Evolutionary conservation across 2,329 filamentous ascomycete species (phyloP).

Genomic region (Arthrocladium fulminans): DNA sequence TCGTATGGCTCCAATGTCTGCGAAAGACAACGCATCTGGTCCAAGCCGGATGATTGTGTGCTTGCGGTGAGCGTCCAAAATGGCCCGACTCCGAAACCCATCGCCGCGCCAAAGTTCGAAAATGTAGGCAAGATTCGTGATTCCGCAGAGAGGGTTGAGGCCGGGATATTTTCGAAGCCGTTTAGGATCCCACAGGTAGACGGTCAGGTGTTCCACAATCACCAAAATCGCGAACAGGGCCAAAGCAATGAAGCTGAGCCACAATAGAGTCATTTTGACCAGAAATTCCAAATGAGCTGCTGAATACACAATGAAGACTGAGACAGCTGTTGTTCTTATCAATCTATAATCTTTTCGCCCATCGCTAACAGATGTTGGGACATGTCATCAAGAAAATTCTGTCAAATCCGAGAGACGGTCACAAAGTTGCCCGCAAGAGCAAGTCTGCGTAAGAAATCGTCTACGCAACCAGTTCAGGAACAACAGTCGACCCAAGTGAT

Average conservation of each 20-base stretch:
- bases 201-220: neutral
- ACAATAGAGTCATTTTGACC: neutral
- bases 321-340: too few relatives aligned
- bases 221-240: neutral
- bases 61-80: conserved; percentile 22
- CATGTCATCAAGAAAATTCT: too few relatives aligned
- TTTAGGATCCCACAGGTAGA: conserved; percentile 25
- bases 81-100: conserved; percentile 21
- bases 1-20: conserved; percentile 1
- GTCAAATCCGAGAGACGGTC: too few relatives aligned
- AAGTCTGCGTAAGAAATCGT: too few relatives aligned
- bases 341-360: too few relatives aligned
- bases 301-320: too few relatives aligned
- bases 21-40: neutral
- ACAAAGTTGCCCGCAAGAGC: too few relatives aligned
- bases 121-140: conserved; percentile 41
- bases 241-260: neutral
- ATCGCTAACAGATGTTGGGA: too few relatives aligned
- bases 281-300: too few relatives aligned
- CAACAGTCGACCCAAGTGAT: too few relatives aligned
- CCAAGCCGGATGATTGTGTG: conserved; percentile 11
- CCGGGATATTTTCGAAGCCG: conserved; percentile 41
- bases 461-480: too few relatives aligned
- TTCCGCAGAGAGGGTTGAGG: conserved; percentile 35
- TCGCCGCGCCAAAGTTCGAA: conserved; percentile 33